Base-by-base conservation (phyloP, 805 yeast species). In the Wickerhamomyces chambardii region DNA sequence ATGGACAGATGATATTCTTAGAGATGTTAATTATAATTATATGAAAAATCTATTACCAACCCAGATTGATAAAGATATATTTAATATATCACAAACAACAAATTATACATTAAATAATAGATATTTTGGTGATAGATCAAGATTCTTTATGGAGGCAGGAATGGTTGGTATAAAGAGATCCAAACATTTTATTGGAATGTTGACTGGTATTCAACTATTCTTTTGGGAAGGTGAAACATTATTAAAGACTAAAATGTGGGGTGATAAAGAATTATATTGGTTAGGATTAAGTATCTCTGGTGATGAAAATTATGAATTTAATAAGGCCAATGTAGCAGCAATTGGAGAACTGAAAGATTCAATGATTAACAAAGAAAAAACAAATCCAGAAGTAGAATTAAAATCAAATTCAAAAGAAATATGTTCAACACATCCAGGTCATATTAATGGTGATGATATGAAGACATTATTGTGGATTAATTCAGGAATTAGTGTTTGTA, bases 211-310 rank as follows among this genome's bases (percentile, higher is more conserved):
- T 4, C 39, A 45, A 24, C 27, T 54, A 38, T 53, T 48, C 15
- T 41, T 48, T n/a, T 43, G 47, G 37, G 34, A 28, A 29, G n/a
- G n/a, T n/a, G n/a, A n/a, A n/a, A 35, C 42, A 42, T 45, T 12
- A 48, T 45, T 8, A 38, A 39, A 26, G 42, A 78, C 6, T 2
- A 65, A 74, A 14, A 59, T 80, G 8, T 82, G 83, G 66, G 94
- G 94, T 28, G 94, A 83, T 43, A 83, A 83, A 46, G 92, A 83
- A 50, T 60, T 82, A 43, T 75, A 80, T 47, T 81, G 90, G 90
- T 50, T 83, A 25, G 84, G 84, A 2, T 72, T 75, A 52, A 44
- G 69, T 5, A 56, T 66, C 29, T 43, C 58, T 12, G 67, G 66
- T 12, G 51, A 58, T 33, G 58, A 52, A 35, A 53, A 56, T 22